Percentiles rank a stretch among this genome's conserved stretches.
Conservation (phyloP, 2,329 filamentous ascomycete species). For the Fusarium piperis region DNA sequence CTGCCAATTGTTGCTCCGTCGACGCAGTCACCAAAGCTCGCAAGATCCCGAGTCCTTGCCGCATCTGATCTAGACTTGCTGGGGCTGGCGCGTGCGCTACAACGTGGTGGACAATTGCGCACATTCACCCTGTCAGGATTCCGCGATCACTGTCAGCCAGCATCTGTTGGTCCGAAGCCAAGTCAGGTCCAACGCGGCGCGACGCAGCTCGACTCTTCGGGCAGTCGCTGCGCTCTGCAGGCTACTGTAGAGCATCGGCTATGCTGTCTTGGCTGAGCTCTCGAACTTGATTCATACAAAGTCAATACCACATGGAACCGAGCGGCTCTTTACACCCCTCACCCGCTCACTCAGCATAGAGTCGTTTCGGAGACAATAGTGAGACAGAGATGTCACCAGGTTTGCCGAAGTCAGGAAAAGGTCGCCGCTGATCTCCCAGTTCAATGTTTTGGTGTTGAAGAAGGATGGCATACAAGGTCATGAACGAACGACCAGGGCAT, state of each 20-base stretch:
- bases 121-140: slow-evolving; percentile 41
- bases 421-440: slow-evolving; percentile 8
- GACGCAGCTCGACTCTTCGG: slow-evolving; percentile 46
- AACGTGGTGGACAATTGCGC: slow-evolving; percentile 38
- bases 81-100: slow-evolving; percentile 39
- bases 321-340: slow-evolving; percentile 19
- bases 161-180: slow-evolving; percentile 40
- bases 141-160: slow-evolving; percentile 41
- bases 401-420: slow-evolving; percentile 19
- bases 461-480: slow-evolving; percentile 7
- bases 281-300: slow-evolving; percentile 15
- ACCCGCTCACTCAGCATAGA: not conserved
- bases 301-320: slow-evolving; percentile 16
- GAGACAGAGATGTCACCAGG: slow-evolving; percentile 23
- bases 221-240: slow-evolving; percentile 38
- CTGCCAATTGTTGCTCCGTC: slow-evolving; percentile 42
- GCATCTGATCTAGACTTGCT: slow-evolving; percentile 38
- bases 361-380: slow-evolving; percentile 20
- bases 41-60: slow-evolving; percentile 42
- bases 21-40: slow-evolving; percentile 38
- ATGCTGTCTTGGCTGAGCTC: slow-evolving; percentile 18
- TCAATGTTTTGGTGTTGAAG: slow-evolving; percentile 10
- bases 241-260: slow-evolving; percentile 38
- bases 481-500: slow-evolving; percentile 11
- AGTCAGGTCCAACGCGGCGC: slow-evolving; percentile 39